These are phyloP conservation scores for Ophiostoma ips DNA, from an alignment of 2,329 filamentous ascomycete genomes.

Conservation along the genomic window DNA sequence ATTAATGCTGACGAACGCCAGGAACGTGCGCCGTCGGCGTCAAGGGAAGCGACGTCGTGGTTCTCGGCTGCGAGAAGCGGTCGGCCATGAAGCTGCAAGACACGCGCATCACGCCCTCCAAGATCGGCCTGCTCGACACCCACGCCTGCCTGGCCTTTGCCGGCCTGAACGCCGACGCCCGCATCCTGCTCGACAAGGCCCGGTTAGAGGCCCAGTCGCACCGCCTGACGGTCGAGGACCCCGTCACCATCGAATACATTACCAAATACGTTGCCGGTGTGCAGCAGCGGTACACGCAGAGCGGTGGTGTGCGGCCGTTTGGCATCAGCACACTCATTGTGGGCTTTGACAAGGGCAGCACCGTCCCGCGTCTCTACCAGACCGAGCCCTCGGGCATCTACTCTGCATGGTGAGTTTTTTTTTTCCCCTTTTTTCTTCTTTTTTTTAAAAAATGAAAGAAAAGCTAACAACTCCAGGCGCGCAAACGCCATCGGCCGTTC, in stretches of 20 bases:
- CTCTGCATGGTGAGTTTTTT: conserved; percentile 75
- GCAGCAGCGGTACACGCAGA: conserved; percentile 98
- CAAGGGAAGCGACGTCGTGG: conserved; percentile 87
- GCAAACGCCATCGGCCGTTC: conserved; percentile 97
- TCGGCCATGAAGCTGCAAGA: conserved; percentile 99
- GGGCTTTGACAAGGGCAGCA: conserved; percentile 91
- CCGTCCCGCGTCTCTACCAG: conserved; percentile 82
- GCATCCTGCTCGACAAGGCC: conserved; percentile 96
- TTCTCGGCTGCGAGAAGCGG: conserved; percentile 95
- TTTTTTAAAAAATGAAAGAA: background rate
- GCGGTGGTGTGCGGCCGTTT: conserved; percentile 95
- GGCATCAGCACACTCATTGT: conserved; percentile 96
- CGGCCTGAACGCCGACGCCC: conserved; percentile 91
- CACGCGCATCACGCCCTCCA: conserved; percentile 95
- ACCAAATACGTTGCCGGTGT: conserved; percentile 97
- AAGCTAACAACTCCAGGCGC: conserved; percentile 52
- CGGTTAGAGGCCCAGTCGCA: conserved; percentile 95
- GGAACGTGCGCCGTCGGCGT: conserved; percentile 96
- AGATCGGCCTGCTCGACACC: conserved; percentile 83
- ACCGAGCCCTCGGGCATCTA: conserved; percentile 99
- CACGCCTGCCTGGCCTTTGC: conserved; percentile 97
- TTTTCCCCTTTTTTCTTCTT: background rate
- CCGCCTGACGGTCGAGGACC: conserved; percentile 91
- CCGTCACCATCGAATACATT: conserved; percentile 96
- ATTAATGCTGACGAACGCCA: conserved; percentile 23